Evolutionary conservation across 768 basidiomycete genomes (phyloP), one percentile per base, ranked within the genome.

Genomic region (Serendipita sp.): DNA sequence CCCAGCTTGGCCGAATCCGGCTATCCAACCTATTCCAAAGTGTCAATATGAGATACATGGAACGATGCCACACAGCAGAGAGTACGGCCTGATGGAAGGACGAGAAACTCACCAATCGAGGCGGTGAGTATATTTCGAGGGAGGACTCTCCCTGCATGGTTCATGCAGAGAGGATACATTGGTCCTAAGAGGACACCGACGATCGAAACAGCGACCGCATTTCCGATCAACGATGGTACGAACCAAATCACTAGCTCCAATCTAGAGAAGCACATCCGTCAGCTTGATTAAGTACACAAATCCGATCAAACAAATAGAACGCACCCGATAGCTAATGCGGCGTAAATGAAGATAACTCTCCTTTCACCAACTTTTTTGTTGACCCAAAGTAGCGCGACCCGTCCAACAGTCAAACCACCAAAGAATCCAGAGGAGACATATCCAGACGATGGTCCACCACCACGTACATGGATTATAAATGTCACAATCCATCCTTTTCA

Each of bases 161-260:
- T 88, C 82, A 92, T 83, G 7, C 82, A 78, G 65, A 81, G 73
- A 2, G 76, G 78, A 67, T 78, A 79, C 65, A 79, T 73, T 15
- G 79, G 80, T 0, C 82, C 83, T 44, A 84, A 68, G 13, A 82
- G 68, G 15, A 83, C 63, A 47, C 85, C 85, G 45, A 84, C 73
- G 44, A 86, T 71, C 1, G 82, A 74, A 54, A 81, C 78, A 11
- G 79, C 76, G 3, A 86, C 73, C 0, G 81, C 84, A 46, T 77
- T 78, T 18, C 78, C 80, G 32, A 83, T 72, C 48, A 86, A 71
- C n/a, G 28, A 84, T 28, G 84, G 84, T 0, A 83, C 80, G 34
- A 85, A 76, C 87, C 88, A 90, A 45, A 89, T 75, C 4, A 85
- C 69, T 34, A 89, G 70, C 70, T 88, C 82, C 18, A 89, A 76